Conservation (phyloP, 768 basidiomycete genomes). For the Boletus rufocinnamomeus region DNA sequence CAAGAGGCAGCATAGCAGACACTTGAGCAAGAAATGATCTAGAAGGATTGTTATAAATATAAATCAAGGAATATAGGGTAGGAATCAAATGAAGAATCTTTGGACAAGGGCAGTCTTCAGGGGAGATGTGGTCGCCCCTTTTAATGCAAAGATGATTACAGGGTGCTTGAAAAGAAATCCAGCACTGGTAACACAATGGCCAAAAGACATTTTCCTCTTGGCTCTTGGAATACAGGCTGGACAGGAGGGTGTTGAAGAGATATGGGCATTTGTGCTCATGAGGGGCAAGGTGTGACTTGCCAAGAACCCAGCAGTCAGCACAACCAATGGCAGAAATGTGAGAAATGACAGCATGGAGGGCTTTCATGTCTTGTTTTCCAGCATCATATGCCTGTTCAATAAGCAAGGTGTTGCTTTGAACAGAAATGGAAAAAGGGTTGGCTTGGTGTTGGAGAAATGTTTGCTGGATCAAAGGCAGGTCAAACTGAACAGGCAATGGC, state of each 20-base stretch:
- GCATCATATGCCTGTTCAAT: too few relatives aligned
- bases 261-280: not conserved
- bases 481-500: too few relatives aligned
- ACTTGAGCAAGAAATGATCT: not conserved
- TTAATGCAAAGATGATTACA: slow-evolving; percentile 4
- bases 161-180: slow-evolving; percentile 10
- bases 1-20: not conserved
- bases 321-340: too few relatives aligned
- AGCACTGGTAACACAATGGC: slow-evolving; percentile 7
- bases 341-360: too few relatives aligned
- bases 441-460: too few relatives aligned
- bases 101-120: not conserved
- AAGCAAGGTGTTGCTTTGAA: too few relatives aligned
- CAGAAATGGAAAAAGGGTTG: too few relatives aligned
- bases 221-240: not conserved
- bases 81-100: not conserved
- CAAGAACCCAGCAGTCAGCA: not conserved
- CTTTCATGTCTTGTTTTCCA: too few relatives aligned
- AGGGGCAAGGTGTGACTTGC: not conserved
- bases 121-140: not conserved
- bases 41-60: not conserved
- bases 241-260: not conserved
- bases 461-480: too few relatives aligned
- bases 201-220: not conserved
- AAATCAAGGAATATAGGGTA: not conserved